phyloP scores from a whole-genome alignment of 345 rosid genomes.

The Brassica juncea region DNA sequence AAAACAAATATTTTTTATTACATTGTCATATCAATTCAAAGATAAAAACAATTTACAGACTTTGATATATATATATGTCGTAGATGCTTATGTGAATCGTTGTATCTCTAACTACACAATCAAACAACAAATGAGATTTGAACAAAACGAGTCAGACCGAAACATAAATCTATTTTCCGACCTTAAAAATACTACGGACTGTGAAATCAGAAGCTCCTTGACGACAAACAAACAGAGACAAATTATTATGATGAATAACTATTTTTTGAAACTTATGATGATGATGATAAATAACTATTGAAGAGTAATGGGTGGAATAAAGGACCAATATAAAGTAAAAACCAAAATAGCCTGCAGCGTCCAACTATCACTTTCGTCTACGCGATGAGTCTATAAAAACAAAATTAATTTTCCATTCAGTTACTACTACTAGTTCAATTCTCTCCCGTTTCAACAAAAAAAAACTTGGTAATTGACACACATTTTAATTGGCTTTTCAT shows the following conservation, averaged over 20 bases:
- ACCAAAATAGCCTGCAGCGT: constrained; percentile 6
- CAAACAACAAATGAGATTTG: neutral
- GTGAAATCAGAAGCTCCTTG: neutral
- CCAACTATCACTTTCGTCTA: neutral
- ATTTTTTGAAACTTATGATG: neutral
- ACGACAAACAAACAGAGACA: constrained; percentile 5
- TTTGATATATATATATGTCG: neutral
- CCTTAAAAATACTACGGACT: neutral
- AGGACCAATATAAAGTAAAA: constrained; percentile 2
- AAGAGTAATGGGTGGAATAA: constrained; percentile 16
- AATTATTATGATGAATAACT: neutral
- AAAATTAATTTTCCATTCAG: neutral
- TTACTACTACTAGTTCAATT: neutral
- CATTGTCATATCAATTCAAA: too few relatives aligned
- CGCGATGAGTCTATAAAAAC: neutral
- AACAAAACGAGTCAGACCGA: neutral
- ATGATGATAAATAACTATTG: neutral
- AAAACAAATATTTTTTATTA: too few relatives aligned
- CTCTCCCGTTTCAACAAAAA: neutral
- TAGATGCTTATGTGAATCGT: neutral
- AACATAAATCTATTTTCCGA: neutral
- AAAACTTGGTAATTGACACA: too few relatives aligned
- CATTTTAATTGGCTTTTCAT: neutral
- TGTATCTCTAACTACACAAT: neutral
- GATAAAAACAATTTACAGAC: neutral